These are phyloP conservation scores for Lentinula guzmanii DNA, from an alignment of 768 basidiomycete species.

Conservation along the genomic window DNA sequence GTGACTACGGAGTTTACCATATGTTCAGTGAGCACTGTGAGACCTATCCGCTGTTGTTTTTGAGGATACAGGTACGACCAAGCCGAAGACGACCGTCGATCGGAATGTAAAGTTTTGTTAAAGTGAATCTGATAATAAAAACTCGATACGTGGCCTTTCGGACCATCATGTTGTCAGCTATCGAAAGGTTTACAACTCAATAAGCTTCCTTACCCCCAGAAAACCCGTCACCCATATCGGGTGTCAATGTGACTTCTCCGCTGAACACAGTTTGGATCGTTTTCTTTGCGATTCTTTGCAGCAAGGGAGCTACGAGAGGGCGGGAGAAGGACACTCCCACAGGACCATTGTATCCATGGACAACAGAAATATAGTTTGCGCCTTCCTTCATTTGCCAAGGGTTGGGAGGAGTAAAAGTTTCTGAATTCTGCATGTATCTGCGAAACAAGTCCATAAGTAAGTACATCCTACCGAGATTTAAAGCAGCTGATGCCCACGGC, in stretches of 20 bases:
- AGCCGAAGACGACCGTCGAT: conserved; percentile 12
- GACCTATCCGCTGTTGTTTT: conserved; percentile 4
- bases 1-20: conserved; percentile 6
- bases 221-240: conserved; percentile 13
- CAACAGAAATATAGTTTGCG: conserved; percentile 9
- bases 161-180: background rate
- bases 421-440: conserved; percentile 14
- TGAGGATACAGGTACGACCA: conserved; percentile 13
- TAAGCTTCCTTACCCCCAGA: conserved; percentile 9
- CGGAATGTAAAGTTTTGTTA: conserved; percentile 11
- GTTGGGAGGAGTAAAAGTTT: conserved; percentile 11
- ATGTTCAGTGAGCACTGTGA: conserved; percentile 11
- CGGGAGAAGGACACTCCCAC: conserved; percentile 12
- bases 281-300: conserved; percentile 10
- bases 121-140: conserved; percentile 14
- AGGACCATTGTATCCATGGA: conserved; percentile 12
- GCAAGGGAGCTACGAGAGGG: conserved; percentile 8
- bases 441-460: background rate
- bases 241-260: conserved; percentile 3
- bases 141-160: conserved; percentile 4
- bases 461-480: background rate
- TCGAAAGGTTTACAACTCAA: background rate
- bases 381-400: conserved; percentile 10
- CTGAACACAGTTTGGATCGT: conserved; percentile 9
- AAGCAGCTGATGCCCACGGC: conserved; percentile 3